Conservation (phyloP, 2,329 filamentous ascomycete species). For the Cladorrhinum sp. region DNA sequence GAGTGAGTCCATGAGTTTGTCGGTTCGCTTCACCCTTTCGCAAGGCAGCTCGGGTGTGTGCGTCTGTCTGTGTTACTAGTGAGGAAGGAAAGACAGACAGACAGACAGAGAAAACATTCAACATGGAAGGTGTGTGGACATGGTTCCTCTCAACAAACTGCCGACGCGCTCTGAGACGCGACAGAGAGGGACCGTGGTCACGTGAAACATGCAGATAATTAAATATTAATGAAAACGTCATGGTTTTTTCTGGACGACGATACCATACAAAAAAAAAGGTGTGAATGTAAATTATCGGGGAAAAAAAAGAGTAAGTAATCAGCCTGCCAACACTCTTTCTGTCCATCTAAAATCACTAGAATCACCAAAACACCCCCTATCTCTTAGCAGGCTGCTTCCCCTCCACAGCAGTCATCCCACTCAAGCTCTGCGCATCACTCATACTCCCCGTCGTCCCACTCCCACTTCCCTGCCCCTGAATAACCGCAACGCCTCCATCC, state of each 20-base stretch:
- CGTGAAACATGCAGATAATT: not conserved
- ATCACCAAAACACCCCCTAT: not conserved
- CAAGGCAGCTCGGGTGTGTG: no score
- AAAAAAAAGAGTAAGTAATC: not conserved
- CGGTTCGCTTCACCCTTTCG: no score
- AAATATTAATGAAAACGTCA: no score
- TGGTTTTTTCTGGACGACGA: no score
- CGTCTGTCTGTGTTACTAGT: no score
- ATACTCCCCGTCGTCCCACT: not conserved
- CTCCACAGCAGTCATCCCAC: conserved; percentile 20
- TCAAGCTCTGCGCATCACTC: conserved; percentile 21
- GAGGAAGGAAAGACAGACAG: no score
- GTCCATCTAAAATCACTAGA: not conserved
- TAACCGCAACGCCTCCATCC: conserved; percentile 35
- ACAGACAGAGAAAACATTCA: no score
- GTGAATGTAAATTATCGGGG: no score
- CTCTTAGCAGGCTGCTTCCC: conserved; percentile 24
- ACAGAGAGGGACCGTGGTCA: not conserved
- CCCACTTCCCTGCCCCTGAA: not conserved
- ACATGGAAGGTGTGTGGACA: no score
- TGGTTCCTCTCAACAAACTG: no score
- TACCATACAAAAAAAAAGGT: not conserved
- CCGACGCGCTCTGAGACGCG: not conserved
- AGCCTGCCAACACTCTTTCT: not conserved
- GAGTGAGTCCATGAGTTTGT: no score